These are phyloP conservation scores for Emericellopsis terricola DNA, from an alignment of 495 filamentous ascomycete species.

Conservation along the genomic window DNA sequence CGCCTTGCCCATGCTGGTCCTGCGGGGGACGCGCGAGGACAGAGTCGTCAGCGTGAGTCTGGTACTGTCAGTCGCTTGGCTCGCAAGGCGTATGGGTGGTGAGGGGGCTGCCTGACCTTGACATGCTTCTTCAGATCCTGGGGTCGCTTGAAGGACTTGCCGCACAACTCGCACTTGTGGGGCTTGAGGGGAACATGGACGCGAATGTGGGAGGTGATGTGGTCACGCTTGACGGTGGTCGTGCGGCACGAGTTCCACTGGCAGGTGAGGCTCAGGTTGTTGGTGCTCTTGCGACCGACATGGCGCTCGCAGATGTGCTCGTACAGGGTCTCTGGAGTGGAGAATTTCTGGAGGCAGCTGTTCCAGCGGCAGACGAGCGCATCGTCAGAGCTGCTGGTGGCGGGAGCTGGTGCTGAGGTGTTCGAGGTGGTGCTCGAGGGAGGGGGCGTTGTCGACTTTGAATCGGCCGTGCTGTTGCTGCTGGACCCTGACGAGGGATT, in stretches of 20 bases:
- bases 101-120: slow-evolving; percentile 32
- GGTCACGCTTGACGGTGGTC: slow-evolving; percentile 95
- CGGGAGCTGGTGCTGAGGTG: slow-evolving; percentile 2
- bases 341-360: slow-evolving; percentile 64
- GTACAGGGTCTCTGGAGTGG: slow-evolving; percentile 70
- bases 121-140: slow-evolving; percentile 99
- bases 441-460: slow-evolving; percentile 25
- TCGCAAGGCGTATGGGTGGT: not conserved
- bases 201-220: slow-evolving; percentile 98
- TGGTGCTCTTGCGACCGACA: slow-evolving; percentile 96
- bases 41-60: slow-evolving; percentile 96
- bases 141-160: slow-evolving; percentile 97
- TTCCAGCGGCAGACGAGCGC: slow-evolving; percentile 74
- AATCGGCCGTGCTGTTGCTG: slow-evolving; percentile 3
- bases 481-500: slow-evolving; percentile 3
- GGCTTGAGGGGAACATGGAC: slow-evolving; percentile 97
- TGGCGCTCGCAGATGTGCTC: slow-evolving; percentile 98
- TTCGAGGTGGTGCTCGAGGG: slow-evolving; percentile 21
- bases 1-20: slow-evolving; percentile 47
- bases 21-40: slow-evolving; percentile 60
- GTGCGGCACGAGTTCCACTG: slow-evolving; percentile 94
- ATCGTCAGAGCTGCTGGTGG: slow-evolving; percentile 26
- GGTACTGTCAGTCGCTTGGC: slow-evolving; percentile 2
- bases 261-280: slow-evolving; percentile 94
- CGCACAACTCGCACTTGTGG: slow-evolving; percentile 96